Percentiles rank a stretch among this genome's conserved stretches.
Evolutionary conservation across 352 stramenopile genomes (phyloP).

Genomic region (Phytophthora sp.): DNA sequence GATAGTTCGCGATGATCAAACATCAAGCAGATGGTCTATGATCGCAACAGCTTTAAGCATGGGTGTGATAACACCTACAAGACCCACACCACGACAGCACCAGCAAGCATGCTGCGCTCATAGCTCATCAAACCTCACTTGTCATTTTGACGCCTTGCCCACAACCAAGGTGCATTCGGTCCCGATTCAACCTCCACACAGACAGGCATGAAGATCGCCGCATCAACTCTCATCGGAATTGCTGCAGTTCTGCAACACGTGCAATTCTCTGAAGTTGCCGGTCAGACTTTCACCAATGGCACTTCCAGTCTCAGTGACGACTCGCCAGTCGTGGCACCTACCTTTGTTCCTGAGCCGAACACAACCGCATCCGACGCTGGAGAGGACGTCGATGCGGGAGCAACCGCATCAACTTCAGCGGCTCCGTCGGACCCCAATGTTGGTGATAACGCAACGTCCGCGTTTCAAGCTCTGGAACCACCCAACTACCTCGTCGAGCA

Average conservation of each 20-base stretch:
- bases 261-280: slow-evolving; percentile 11
- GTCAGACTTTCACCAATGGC: slow-evolving; percentile 17
- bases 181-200: slow-evolving; percentile 7
- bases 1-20: neutral
- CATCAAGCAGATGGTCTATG: neutral
- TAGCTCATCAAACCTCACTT: slow-evolving; percentile 31
- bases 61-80: too few relatives aligned
- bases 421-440: slow-evolving; percentile 3
- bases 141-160: slow-evolving; percentile 30
- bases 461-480: slow-evolving; percentile 31
- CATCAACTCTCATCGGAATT: slow-evolving; percentile 23
- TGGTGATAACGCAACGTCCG: slow-evolving; percentile 12
- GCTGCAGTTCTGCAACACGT: slow-evolving; percentile 24
- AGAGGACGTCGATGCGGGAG: neutral
- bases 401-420: slow-evolving; percentile 3
- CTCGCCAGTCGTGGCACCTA: slow-evolving; percentile 16
- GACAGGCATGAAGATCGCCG: slow-evolving; percentile 35
- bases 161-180: neutral
- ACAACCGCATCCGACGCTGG: neutral
- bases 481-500: slow-evolving; percentile 48
- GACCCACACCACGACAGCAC: too few relatives aligned
- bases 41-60: neutral
- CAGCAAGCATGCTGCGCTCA: neutral
- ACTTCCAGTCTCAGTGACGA: slow-evolving; percentile 19
- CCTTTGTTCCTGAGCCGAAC: slow-evolving; percentile 8